Evolutionary conservation across 2,329 filamentous ascomycete species (phyloP).

Genomic region (Ophiostoma piceae): DNA sequence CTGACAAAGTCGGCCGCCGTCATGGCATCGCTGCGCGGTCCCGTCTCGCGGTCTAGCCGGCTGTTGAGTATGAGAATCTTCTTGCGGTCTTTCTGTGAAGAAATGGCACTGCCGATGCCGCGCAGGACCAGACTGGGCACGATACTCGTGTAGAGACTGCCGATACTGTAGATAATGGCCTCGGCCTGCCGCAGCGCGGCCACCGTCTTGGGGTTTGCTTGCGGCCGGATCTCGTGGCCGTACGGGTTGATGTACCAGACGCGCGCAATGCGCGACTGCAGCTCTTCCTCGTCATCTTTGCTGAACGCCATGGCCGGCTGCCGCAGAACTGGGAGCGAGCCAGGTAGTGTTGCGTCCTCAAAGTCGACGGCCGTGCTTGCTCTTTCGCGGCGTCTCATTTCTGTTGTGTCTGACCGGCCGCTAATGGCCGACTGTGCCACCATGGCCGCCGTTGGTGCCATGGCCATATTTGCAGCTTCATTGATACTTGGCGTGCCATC

Average conservation of each 20-base stretch:
- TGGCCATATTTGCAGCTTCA: neutral
- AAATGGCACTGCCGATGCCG: constrained; percentile 63
- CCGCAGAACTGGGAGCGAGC: constrained; percentile 72
- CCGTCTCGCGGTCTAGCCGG: constrained; percentile 78
- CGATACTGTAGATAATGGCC: constrained; percentile 83
- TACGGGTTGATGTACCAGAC: constrained; percentile 99
- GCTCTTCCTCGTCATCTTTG: constrained; percentile 68
- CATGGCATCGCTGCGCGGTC: constrained; percentile 60
- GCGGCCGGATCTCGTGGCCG: constrained; percentile 86
- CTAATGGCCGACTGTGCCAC: neutral
- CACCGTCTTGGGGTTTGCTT: constrained; percentile 75
- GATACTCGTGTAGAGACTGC: constrained; percentile 86
- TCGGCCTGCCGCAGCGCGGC: constrained; percentile 59
- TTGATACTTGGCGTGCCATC: constrained; percentile 29
- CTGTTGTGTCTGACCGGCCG: neutral
- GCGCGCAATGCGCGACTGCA: constrained; percentile 70
- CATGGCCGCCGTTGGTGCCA: neutral
- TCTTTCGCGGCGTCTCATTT: constrained; percentile 28
- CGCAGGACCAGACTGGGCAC: constrained; percentile 75
- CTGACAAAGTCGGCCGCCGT: constrained; percentile 75
- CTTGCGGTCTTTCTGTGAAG: constrained; percentile 40
- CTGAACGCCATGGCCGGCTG: constrained; percentile 77
- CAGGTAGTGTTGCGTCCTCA: constrained; percentile 76
- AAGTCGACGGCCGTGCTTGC: constrained; percentile 56
- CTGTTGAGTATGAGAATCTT: constrained; percentile 86